Evolutionary conservation across 352 stramenopile species (phyloP).

Genomic region (Aphanomyces invadans): DNA sequence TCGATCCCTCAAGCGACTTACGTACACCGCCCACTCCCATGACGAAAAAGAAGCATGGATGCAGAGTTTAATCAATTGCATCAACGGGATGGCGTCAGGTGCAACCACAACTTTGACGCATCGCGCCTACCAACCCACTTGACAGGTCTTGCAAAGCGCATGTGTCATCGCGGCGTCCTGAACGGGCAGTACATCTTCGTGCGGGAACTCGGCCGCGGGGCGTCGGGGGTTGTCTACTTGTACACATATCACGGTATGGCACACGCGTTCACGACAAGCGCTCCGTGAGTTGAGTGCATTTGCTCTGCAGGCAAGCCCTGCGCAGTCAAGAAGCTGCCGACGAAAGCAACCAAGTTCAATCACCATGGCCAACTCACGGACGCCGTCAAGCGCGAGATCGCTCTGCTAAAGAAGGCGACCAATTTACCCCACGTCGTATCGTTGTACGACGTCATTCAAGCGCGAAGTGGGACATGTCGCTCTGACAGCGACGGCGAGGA

Average conservation of each 20-base stretch:
- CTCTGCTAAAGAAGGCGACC: conserved; percentile 67
- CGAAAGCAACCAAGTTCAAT: neutral
- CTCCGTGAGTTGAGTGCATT: neutral
- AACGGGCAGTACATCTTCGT: conserved; percentile 60
- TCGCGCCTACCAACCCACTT: neutral
- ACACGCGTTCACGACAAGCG: neutral
- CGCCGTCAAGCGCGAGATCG: conserved; percentile 60
- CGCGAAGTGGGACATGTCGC: too few relatives aligned
- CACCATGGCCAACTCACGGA: conserved; percentile 34
- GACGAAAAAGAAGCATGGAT: conserved; percentile 46
- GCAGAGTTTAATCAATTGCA: conserved; percentile 33
- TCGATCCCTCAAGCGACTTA: neutral
- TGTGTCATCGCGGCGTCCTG: conserved; percentile 49
- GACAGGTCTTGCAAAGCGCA: conserved; percentile 32
- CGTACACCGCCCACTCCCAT: conserved; percentile 26
- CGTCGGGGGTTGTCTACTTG: conserved; percentile 58
- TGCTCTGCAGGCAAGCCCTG: conserved; percentile 13
- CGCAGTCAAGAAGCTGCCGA: conserved; percentile 2
- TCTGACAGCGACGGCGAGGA: conserved; percentile 43
- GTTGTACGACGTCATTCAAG: conserved; percentile 68
- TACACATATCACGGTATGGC: conserved; percentile 48
- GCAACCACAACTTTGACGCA: neutral
- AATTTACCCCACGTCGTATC: conserved; percentile 55
- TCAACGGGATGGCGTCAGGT: conserved; percentile 40
- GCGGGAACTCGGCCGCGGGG: conserved; percentile 59